Percentiles rank a stretch among this genome's conserved stretches.
Conservation (phyloP, 73 alveolate genomes). For the Uronychia setigera region DNA sequence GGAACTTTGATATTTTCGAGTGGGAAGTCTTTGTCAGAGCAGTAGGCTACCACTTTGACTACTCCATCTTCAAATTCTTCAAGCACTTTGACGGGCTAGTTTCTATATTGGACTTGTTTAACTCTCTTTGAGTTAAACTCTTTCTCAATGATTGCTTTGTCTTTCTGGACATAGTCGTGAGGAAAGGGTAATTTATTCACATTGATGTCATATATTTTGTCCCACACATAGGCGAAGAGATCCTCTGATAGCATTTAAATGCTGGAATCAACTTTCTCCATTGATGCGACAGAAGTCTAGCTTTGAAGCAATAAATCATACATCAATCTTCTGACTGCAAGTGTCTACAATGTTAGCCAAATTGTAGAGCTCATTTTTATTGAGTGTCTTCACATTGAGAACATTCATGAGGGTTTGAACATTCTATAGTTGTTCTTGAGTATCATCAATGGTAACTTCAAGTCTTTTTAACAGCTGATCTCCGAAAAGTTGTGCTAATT, state of each 20-base stretch:
- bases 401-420: conserved; percentile 27
- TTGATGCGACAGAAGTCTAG: not conserved
- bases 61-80: conserved; percentile 51
- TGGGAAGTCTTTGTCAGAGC: conserved; percentile 63
- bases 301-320: not conserved
- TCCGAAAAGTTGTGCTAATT: conserved; percentile 36
- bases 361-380: conserved; percentile 34
- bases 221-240: conserved; percentile 55
- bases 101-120: conserved; percentile 57
- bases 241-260: conserved; percentile 34
- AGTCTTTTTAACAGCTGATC: conserved; percentile 27
- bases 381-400: conserved; percentile 31
- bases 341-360: conserved; percentile 22
- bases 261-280: not conserved
- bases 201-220: conserved; percentile 12
- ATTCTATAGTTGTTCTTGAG: conserved; percentile 42
- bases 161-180: conserved; percentile 24
- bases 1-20: conserved; percentile 62
- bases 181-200: conserved; percentile 15
- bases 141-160: conserved; percentile 48
- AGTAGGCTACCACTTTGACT: conserved; percentile 43
- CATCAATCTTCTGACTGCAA: conserved; percentile 17
- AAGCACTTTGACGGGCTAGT: conserved; percentile 53
- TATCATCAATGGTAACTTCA: conserved; percentile 41
- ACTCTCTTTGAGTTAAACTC: conserved; percentile 37